These are phyloP conservation scores for Collybiopsis luxurians DNA, from an alignment of 768 basidiomycete genomes.

Conservation along the genomic window DNA sequence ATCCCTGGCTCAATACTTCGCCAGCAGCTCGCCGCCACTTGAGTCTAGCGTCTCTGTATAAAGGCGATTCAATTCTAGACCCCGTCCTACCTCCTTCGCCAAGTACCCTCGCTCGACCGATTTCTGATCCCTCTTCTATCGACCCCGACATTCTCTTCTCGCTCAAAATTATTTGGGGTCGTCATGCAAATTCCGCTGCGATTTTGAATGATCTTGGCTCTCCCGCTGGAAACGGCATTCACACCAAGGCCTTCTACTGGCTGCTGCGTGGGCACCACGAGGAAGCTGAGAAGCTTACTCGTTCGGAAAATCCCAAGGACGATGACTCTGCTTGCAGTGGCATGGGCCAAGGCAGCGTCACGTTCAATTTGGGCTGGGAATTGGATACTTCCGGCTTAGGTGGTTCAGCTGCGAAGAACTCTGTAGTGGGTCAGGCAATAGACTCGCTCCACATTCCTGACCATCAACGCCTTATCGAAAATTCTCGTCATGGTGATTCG, in stretches of 20 bases:
- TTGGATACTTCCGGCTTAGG: slow-evolving; percentile 25
- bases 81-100: slow-evolving; percentile 60
- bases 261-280: slow-evolving; percentile 76
- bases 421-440: slow-evolving; percentile 18
- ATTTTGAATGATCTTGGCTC: slow-evolving; percentile 70
- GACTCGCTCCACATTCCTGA: neutral
- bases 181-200: slow-evolving; percentile 54
- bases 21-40: slow-evolving; percentile 24
- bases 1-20: slow-evolving; percentile 73
- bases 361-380: slow-evolving; percentile 39
- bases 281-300: slow-evolving; percentile 51
- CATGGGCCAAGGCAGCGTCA: slow-evolving; percentile 21
- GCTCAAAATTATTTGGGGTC: slow-evolving; percentile 81
- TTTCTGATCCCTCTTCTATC: slow-evolving; percentile 65
- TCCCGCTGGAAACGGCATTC: slow-evolving; percentile 63
- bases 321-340: slow-evolving; percentile 12
- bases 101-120: slow-evolving; percentile 65
- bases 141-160: slow-evolving; percentile 78
- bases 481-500: neutral
- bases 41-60: slow-evolving; percentile 9
- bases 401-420: slow-evolving; percentile 22
- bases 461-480: neutral
- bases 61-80: slow-evolving; percentile 2
- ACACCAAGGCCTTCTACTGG: slow-evolving; percentile 89
- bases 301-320: slow-evolving; percentile 19